phyloP scores from a whole-genome alignment of 2,329 filamentous ascomycete genomes.

The Aspergillus eucalypticola region DNA sequence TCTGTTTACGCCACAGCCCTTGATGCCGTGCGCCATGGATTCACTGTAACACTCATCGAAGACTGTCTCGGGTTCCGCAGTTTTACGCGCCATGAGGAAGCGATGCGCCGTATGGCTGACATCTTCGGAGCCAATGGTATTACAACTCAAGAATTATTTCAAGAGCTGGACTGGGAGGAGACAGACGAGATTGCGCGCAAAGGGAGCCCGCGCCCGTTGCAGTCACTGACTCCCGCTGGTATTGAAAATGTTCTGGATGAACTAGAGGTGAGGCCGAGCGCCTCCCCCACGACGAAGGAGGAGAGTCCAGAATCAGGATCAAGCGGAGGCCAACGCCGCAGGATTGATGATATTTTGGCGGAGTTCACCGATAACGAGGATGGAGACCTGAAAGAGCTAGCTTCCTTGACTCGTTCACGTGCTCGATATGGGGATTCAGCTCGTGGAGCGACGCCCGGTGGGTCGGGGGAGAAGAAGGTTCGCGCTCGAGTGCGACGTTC shows the following conservation, averaged over 20 bases:
- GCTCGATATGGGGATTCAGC: conserved; percentile 17
- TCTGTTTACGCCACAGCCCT: conserved; percentile 89
- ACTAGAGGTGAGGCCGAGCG: conserved; percentile 30
- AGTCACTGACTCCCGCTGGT: conserved; percentile 26
- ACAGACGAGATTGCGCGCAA: conserved; percentile 39
- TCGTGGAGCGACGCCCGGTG: neutral
- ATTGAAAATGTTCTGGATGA: conserved; percentile 40
- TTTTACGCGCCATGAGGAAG: conserved; percentile 66
- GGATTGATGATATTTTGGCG: conserved; percentile 15
- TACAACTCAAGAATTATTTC: conserved; percentile 61
- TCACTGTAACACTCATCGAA: conserved; percentile 81
- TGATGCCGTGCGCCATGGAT: conserved; percentile 84
- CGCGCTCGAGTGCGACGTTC: conserved; percentile 29
- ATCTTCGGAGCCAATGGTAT: conserved; percentile 72
- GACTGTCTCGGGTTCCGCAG: conserved; percentile 84
- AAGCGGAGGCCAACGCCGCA: conserved; percentile 8
- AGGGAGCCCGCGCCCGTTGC: conserved; percentile 17
- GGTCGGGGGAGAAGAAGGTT: conserved; percentile 19
- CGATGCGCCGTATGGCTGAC: conserved; percentile 69
- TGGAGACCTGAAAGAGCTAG: conserved; percentile 22
- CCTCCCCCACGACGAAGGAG: conserved; percentile 12
- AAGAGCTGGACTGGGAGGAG: conserved; percentile 45
- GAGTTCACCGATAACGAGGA: conserved; percentile 21
- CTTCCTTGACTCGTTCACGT: conserved; percentile 21
- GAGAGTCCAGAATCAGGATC: conserved; percentile 11